Evolutionary conservation across 164 flowering plant genomes (phyloP), one percentile per base, ranked within the genome.

Genomic region (Vitis rotundifolia): DNA sequence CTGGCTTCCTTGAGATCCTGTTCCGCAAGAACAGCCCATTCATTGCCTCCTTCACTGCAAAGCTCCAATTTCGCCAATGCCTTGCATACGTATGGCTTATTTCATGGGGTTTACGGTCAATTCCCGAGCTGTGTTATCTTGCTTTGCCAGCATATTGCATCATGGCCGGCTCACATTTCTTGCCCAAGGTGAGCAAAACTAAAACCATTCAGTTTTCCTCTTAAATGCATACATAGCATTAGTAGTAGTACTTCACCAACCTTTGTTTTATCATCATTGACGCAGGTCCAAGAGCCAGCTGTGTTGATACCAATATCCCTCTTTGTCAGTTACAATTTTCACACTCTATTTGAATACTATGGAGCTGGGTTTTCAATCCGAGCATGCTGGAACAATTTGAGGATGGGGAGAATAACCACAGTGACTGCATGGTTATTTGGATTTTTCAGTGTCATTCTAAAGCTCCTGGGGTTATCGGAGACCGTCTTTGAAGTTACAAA

Each of bases 331-430:
- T 70, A 70, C 77, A 77, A 79, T 63, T 11, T 79, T 5, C 47
- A 70, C 60, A 67, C 73, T 13, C 72, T 89, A 28, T 60, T n/a
- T 2, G 89, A 90, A 52, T 86, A 71, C 74, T 29, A 82, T 0
- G 16, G 15, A 2, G 8, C 29, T 0, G 82, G 85, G 9, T 61
- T 67, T 2, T 73, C 91, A 0, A 19, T 78, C 9, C 71, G 78
- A 0, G 66, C 74, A n/a, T 89, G 93, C 90, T 91, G 89, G 89
- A 84, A 82, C 71, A 73, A 68, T 66, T 79, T 80, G 15, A 74
- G 80, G 61, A 83, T 83, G 80, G 8, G 3, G 6, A 76, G 84
- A 74, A 78, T 89, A 22, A 61, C 0, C 11, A 16, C 84, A 1
- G 19, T 66, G 2, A 77, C 75, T 6, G 78, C 88, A 14, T 80